Percentiles rank a stretch among this genome's conserved stretches.
Evolutionary conservation across 495 filamentous ascomycete species (phyloP).

Genomic region (Astrocystis sublimbata): DNA sequence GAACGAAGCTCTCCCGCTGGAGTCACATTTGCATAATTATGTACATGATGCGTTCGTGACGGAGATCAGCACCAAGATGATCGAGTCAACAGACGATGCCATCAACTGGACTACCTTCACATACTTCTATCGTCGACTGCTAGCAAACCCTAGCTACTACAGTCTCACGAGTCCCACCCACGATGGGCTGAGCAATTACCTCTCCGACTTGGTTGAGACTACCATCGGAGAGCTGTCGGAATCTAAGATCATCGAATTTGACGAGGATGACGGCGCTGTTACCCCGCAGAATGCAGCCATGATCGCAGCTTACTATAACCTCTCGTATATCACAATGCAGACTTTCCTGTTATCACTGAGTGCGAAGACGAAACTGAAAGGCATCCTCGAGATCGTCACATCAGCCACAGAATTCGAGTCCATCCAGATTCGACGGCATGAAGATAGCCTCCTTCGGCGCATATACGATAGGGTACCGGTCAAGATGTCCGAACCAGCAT

Average conservation of each 20-base stretch:
- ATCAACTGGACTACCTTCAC: slow-evolving; percentile 98
- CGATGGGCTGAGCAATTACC: slow-evolving; percentile 87
- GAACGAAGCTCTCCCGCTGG: slow-evolving; percentile 92
- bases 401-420: slow-evolving; percentile 95
- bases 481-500: slow-evolving; percentile 83
- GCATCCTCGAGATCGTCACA: slow-evolving; percentile 94
- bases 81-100: slow-evolving; percentile 93
- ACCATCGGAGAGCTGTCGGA: slow-evolving; percentile 90
- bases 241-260: slow-evolving; percentile 93
- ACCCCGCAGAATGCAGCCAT: slow-evolving; percentile 91
- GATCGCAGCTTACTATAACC: slow-evolving; percentile 99
- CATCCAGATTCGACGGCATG: slow-evolving; percentile 92
- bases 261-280: slow-evolving; percentile 93
- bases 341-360: slow-evolving; percentile 96
- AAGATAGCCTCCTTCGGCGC: slow-evolving; percentile 82
- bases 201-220: slow-evolving; percentile 93
- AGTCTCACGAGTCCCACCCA: slow-evolving; percentile 85
- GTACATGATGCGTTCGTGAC: slow-evolving; percentile 96
- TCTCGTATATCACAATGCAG: slow-evolving; percentile 99
- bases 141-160: slow-evolving; percentile 97
- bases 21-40: slow-evolving; percentile 88
- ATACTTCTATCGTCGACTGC: slow-evolving; percentile 96
- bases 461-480: slow-evolving; percentile 94
- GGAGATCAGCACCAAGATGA: slow-evolving; percentile 91
- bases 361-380: slow-evolving; percentile 87